Conservation (phyloP, 1,139 yeast genomes). For the Groenewaldozyma sp. region DNA sequence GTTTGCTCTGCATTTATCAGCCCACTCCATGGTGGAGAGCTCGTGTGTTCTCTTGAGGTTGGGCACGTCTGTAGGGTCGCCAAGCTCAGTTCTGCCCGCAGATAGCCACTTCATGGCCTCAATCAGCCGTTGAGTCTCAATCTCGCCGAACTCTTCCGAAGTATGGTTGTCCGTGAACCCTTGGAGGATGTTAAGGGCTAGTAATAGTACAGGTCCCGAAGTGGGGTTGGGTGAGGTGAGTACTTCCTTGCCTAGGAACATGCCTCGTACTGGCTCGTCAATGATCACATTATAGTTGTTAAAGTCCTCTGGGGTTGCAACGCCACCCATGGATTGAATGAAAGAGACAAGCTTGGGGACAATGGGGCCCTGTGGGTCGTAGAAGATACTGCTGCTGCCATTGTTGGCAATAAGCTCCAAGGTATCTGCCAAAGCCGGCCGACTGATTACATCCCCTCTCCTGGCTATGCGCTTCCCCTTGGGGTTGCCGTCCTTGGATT, state of each 20-base stretch:
- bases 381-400: slow-evolving; percentile 70
- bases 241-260: slow-evolving; percentile 43
- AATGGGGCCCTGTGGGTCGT: slow-evolving; percentile 75
- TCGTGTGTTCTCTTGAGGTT: slow-evolving; percentile 24
- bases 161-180: slow-evolving; percentile 23
- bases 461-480: slow-evolving; percentile 28
- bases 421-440: slow-evolving; percentile 59
- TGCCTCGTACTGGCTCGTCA: slow-evolving; percentile 45
- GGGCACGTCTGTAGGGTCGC: slow-evolving; percentile 41
- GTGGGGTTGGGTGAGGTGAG: slow-evolving; percentile 70
- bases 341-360: slow-evolving; percentile 44
- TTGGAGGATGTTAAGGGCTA: slow-evolving; percentile 60
- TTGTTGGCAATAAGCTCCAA: slow-evolving; percentile 57
- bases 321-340: slow-evolving; percentile 47
- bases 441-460: slow-evolving; percentile 49
- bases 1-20: slow-evolving; percentile 36
- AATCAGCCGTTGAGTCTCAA: slow-evolving; percentile 57
- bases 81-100: slow-evolving; percentile 71
- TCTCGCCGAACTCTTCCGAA: slow-evolving; percentile 27
- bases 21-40: slow-evolving; percentile 45
- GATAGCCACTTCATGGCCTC: slow-evolving; percentile 95
- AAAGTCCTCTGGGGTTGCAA: slow-evolving; percentile 56
- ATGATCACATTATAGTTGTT: slow-evolving; percentile 47
- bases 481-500: slow-evolving; percentile 29
- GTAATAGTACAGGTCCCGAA: slow-evolving; percentile 71